A percentile compares a stretch with the other conserved stretches of the same genome.
These are phyloP conservation scores for Cryptosporidium bovis DNA, from an alignment of 169 alveolate genomes.

Conservation along the genomic window DNA sequence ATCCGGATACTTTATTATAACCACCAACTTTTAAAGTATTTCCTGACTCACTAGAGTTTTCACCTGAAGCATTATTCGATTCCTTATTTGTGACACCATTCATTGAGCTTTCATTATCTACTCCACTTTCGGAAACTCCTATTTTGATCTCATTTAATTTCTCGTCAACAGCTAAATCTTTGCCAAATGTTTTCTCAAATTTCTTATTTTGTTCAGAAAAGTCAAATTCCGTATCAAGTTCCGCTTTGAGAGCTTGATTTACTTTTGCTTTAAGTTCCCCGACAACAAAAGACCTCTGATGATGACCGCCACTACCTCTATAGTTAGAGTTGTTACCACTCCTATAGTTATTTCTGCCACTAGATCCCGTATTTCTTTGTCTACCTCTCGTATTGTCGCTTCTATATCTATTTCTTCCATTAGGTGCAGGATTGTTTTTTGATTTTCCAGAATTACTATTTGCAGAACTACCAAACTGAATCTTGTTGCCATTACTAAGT, in stretches of 20 bases:
- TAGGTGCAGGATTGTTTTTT: background rate
- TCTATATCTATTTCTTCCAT: background rate
- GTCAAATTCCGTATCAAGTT: conserved; percentile 67
- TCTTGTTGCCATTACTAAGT: background rate
- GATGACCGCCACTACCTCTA: background rate
- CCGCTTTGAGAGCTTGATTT: conserved; percentile 74
- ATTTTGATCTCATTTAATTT: background rate
- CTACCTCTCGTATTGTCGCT: conserved; percentile 41
- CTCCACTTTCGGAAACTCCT: background rate
- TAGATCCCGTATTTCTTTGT: conserved; percentile 13
- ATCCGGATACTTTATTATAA: conserved; percentile 56
- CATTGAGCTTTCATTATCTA: background rate
- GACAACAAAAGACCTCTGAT: conserved; percentile 60
- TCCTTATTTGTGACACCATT: background rate
- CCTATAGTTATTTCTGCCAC: background rate
- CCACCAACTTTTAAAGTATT: conserved; percentile 51
- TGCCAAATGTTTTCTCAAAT: conserved; percentile 38
- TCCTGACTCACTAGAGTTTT: background rate
- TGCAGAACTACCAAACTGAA: conserved; percentile 13
- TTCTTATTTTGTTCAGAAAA: conserved; percentile 72
- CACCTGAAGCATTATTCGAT: background rate
- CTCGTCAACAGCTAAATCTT: background rate
- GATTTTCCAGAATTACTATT: background rate
- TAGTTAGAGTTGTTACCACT: conserved; percentile 25
- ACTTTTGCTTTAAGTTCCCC: conserved; percentile 69